Percentiles rank a stretch among this genome's conserved stretches.
phyloP scores from a whole-genome alignment of 2,329 filamentous ascomycete genomes.

The Pestalotiopsis sp. region DNA sequence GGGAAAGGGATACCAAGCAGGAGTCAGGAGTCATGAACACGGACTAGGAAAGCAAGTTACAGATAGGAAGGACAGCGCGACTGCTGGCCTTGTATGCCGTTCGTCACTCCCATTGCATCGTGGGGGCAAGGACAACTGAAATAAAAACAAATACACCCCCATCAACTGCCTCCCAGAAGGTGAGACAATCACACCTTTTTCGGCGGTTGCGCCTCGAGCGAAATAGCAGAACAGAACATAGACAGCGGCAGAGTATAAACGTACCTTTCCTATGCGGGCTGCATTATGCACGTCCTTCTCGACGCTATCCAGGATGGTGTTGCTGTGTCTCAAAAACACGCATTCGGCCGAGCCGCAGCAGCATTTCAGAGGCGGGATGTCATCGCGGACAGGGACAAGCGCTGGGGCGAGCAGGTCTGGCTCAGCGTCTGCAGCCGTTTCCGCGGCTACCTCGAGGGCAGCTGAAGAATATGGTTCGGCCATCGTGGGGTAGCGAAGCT shows the following conservation, averaged over 20 bases:
- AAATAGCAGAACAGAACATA: not conserved
- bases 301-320: slow-evolving; percentile 74
- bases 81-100: not conserved
- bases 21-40: not conserved
- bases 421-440: not conserved
- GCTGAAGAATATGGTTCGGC: not conserved
- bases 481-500: not conserved
- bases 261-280: slow-evolving; percentile 88
- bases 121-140: not conserved
- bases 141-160: not conserved
- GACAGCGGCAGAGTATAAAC: slow-evolving; percentile 40
- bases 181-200: slow-evolving; percentile 11
- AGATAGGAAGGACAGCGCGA: not conserved
- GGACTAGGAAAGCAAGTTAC: not conserved
- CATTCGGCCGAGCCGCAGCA: slow-evolving; percentile 87
- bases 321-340: slow-evolving; percentile 80
- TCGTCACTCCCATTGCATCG: not conserved
- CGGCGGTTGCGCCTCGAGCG: not conserved
- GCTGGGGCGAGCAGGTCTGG: not conserved
- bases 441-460: not conserved
- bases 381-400: slow-evolving; percentile 13
- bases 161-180: not conserved
- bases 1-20: not conserved
- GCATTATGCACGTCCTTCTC: slow-evolving; percentile 88
- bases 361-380: slow-evolving; percentile 58